Conservation (phyloP, 768 basidiomycete genomes). For the Leccinum longicurvipes region DNA sequence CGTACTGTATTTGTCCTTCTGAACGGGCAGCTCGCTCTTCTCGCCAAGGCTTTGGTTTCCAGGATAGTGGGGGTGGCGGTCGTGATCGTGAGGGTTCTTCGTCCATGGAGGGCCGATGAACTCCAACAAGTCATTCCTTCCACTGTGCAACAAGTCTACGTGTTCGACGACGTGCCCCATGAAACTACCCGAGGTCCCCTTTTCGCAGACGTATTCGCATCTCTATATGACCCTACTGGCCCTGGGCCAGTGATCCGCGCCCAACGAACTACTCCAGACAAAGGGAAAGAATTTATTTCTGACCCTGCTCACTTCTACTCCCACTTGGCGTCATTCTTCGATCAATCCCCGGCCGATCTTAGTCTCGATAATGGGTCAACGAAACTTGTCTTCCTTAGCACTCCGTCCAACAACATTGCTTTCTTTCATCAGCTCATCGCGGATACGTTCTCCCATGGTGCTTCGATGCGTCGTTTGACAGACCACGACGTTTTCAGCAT, state of each 20-base stretch:
- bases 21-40: slow-evolving; percentile 75
- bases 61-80: slow-evolving; percentile 54
- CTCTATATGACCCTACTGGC: slow-evolving; percentile 43
- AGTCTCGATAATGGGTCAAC: slow-evolving; percentile 24
- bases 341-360: slow-evolving; percentile 27
- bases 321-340: slow-evolving; percentile 34
- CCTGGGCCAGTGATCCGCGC: slow-evolving; percentile 44
- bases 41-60: slow-evolving; percentile 50
- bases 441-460: slow-evolving; percentile 52
- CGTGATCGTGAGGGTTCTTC: slow-evolving; percentile 72
- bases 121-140: slow-evolving; percentile 59
- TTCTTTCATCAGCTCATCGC: slow-evolving; percentile 48
- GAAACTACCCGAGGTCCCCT: slow-evolving; percentile 59
- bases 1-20: slow-evolving; percentile 64
- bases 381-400: slow-evolving; percentile 55
- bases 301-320: slow-evolving; percentile 41
- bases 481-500: slow-evolving; percentile 76
- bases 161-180: slow-evolving; percentile 76
- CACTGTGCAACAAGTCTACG: slow-evolving; percentile 57
- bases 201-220: slow-evolving; percentile 68
- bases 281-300: slow-evolving; percentile 50
- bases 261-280: slow-evolving; percentile 57
- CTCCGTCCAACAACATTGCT: slow-evolving; percentile 43
- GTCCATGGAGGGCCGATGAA: slow-evolving; percentile 76
- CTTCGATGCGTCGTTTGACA: slow-evolving; percentile 59